Base-by-base conservation (phyloP, 805 yeast genomes). In the Lachancea sp. region DNA sequence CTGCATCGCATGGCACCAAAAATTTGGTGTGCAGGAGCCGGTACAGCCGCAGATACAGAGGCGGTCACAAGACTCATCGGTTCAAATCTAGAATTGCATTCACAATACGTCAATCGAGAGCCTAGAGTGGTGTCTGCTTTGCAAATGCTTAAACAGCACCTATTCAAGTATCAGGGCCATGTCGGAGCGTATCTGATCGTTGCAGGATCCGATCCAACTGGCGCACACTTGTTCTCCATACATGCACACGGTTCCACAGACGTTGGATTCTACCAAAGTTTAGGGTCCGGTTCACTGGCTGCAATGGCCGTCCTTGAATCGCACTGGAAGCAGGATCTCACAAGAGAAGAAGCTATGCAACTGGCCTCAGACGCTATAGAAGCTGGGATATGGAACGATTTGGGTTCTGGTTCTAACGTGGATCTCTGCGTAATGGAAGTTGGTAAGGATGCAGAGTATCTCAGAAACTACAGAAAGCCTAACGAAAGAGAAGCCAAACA, bases 1-100 rank as follows among this genome's bases (percentile, higher is more conserved):
- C 74, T 93, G 53, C 97, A 91, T 69, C 72, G 95, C 55, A 74
- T 90, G 53, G 77, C 96, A 6, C 96, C 97, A 9, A 78, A 76
- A 60, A 89, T 90, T 63, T 91, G 97, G 97, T 91, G 99, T 80
- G 99, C 99, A 42, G 99, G 99, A 59, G 99, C 99, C 2, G 99
- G 99, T 66, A 93, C 99, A n/a, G 99, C 99, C 26, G 98, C 99
- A 7, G 99, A 93, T 65, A 93, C 97, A 11, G 98, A 93, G 66
- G 88, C 89, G 81, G 98, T 93, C 33, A 93, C 99, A 4, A 96
- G 89, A 66, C 74, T 93, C 60, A 89, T 89, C 55, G 79, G 88
- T 31, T 86, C 96, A 32, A 90, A 91, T 64, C 71, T 93, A 52
- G 99, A 93, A 68, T 72, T 93, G 50, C 99, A 91, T 66, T 73